Evolutionary conservation across 2,329 filamentous ascomycete genomes (phyloP), one percentile per base, ranked within the genome.

Genomic region (Curvularia lunata): DNA sequence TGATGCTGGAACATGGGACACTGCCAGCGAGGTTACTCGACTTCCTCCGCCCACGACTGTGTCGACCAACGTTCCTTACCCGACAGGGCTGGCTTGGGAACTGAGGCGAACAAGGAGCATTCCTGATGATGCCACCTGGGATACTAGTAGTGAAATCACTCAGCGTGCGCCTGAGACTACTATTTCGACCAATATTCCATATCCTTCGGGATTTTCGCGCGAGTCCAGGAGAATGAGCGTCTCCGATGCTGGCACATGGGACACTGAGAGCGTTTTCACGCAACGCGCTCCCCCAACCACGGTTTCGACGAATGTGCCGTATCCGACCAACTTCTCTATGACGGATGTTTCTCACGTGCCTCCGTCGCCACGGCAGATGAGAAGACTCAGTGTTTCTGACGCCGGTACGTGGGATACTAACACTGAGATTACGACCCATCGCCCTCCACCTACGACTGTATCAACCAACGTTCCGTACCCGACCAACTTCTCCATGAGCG

Each of bases 1-100:
- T 18, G 56, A 46, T 5, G 56, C 56, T 52, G 56, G 56, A 45
- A 56, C 52, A 16, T 59, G 56, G 56, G 56, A 58, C 32, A 56
- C 57, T 27, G 43, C 38, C 47, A 58, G 40, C 12, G 46, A 54
- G 42, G 53, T 58, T 42, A 54, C 41, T 43, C 40, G 42, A n/a
- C 30, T 48, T 47, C 40, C 46, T 21, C 46, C 56, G 12, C 52
- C 56, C 16, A 58, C 56, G 12, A 58, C 56, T n/a, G 52, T 58
- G 9, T 58, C 56, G 9, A 58, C 56, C 34, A 58, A 58, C 18
- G 52, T 58, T 28, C 52, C 56, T 1, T 58, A 58, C 18, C 41
- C 41, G 7, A 58, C 52, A 12, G 52, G 47, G 12, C 28, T 46
- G 25, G 25, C 52, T 23, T 46, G 51, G 40, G 34, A 58, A 12